Evolutionary conservation across 2,329 filamentous ascomycete genomes (phyloP).

Genomic region (Aspergillus glaucus): DNA sequence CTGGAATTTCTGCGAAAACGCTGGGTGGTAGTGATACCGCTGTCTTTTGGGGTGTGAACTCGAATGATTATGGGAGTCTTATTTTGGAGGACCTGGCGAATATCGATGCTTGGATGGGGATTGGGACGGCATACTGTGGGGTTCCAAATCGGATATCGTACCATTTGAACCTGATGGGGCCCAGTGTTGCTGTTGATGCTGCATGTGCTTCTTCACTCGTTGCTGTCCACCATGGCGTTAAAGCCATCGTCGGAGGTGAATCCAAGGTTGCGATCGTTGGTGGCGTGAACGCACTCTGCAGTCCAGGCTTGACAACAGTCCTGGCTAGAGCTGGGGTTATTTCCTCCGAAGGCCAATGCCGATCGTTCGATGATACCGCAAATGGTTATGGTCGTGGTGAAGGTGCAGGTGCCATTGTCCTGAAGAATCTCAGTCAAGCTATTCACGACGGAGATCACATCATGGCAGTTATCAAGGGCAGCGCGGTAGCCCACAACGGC

Average conservation of each 20-base stretch:
- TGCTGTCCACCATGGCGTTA: conserved; percentile 14
- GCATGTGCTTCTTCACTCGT: conserved; percentile 20
- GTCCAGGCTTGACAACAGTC: conserved; percentile 27
- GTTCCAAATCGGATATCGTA: conserved; percentile 23
- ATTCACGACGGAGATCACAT: conserved; percentile 24
- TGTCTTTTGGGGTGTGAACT: conserved; percentile 27
- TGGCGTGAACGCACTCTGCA: conserved; percentile 29
- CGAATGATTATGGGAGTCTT: conserved; percentile 32
- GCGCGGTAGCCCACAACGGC: conserved; percentile 27
- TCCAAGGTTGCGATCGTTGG: conserved; percentile 12
- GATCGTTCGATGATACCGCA: conserved; percentile 26
- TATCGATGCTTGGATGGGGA: conserved; percentile 35
- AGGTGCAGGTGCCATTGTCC: conserved; percentile 23
- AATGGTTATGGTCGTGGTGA: conserved; percentile 28
- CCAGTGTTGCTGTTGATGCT: conserved; percentile 17
- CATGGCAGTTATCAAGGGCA: conserved; percentile 24
- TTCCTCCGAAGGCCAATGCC: conserved; percentile 24
- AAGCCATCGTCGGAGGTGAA: conserved; percentile 11
- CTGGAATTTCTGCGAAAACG: conserved; percentile 11
- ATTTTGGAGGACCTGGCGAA: conserved; percentile 33
- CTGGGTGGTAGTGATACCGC: conserved; percentile 22
- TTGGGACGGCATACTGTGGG: conserved; percentile 34
- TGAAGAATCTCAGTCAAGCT: conserved; percentile 23
- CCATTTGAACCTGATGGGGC: conserved; percentile 19
- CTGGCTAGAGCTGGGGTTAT: conserved; percentile 22